Conservation (phyloP, 306 rosid species). For the Benincasa hispida region DNA sequence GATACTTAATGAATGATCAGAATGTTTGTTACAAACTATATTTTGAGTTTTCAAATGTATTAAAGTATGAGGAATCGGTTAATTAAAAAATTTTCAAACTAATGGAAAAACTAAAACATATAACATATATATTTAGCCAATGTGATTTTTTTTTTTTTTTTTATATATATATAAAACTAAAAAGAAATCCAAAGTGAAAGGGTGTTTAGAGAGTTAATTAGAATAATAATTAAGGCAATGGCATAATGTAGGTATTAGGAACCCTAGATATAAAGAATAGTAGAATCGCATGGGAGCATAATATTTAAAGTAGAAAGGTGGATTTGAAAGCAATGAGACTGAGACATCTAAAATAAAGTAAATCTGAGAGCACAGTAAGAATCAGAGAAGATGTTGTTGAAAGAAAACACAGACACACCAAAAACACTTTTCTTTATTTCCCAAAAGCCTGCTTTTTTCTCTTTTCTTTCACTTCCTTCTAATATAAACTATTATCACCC, state of each 20-base stretch:
- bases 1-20: too few species aligned
- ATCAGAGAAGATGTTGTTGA: conserved; percentile 5
- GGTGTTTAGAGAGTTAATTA: neutral
- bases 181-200: neutral
- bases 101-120: too few species aligned
- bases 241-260: neutral
- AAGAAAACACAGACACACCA: neutral
- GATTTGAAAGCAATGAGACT: neutral
- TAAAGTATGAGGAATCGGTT: too few species aligned
- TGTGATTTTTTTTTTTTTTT: too few species aligned
- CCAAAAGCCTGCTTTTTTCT: conserved; percentile 4
- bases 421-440: neutral
- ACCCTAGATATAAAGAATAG: neutral
- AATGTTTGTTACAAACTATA: too few species aligned
- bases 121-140: too few species aligned
- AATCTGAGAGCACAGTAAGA: neutral
- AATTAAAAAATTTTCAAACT: too few species aligned
- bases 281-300: neutral
- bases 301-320: neutral
- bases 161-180: neutral
- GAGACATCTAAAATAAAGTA: neutral
- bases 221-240: neutral
- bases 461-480: neutral
- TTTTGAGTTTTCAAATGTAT: too few species aligned
- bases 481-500: neutral